A percentile compares a stretch with the other conserved stretches of the same genome.
phyloP scores from a whole-genome alignment of 192 early-diverging fungal species.

The Phycomyces blakesleeanus region DNA sequence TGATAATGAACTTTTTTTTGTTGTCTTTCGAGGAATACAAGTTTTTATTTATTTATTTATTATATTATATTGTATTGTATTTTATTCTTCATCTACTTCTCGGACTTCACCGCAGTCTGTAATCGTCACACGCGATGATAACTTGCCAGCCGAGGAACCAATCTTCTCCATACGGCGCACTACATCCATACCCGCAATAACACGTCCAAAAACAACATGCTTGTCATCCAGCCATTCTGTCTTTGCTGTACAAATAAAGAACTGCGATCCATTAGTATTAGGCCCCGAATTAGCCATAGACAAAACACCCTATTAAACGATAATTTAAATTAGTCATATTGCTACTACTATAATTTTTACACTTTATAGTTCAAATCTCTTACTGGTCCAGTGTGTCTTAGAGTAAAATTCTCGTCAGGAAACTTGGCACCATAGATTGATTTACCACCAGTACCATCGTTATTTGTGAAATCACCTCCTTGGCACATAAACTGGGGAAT shows the following conservation, averaged over 20 bases:
- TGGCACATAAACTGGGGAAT: constrained; percentile 77
- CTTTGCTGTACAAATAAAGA: constrained; percentile 85
- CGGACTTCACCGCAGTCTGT: constrained; percentile 34
- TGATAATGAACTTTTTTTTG: too few relatives aligned
- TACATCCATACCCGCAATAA: constrained; percentile 56
- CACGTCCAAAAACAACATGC: constrained; percentile 76
- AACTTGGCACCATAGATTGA: constrained; percentile 82
- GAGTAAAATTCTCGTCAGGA: constrained; percentile 29
- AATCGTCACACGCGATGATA: constrained; percentile 32
- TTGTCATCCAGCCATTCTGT: constrained; percentile 82
- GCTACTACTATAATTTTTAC: too few relatives aligned
- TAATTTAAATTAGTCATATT: constrained; percentile 41
- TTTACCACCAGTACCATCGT: constrained; percentile 79
- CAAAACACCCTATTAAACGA: constrained; percentile 63
- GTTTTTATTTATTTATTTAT: too few relatives aligned
- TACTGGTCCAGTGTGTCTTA: constrained; percentile 37
- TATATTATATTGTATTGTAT: not conserved
- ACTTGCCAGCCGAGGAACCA: constrained; percentile 31
- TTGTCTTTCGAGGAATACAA: too few relatives aligned
- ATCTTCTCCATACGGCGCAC: constrained; percentile 40
- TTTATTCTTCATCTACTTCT: not conserved
- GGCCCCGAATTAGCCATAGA: constrained; percentile 93
- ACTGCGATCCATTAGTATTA: constrained; percentile 87
- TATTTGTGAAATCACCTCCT: constrained; percentile 72
- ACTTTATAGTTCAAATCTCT: too few relatives aligned